Evolutionary conservation across 2,329 filamentous ascomycete species (phyloP).

Genomic region (Calonectria pauciramosa): DNA sequence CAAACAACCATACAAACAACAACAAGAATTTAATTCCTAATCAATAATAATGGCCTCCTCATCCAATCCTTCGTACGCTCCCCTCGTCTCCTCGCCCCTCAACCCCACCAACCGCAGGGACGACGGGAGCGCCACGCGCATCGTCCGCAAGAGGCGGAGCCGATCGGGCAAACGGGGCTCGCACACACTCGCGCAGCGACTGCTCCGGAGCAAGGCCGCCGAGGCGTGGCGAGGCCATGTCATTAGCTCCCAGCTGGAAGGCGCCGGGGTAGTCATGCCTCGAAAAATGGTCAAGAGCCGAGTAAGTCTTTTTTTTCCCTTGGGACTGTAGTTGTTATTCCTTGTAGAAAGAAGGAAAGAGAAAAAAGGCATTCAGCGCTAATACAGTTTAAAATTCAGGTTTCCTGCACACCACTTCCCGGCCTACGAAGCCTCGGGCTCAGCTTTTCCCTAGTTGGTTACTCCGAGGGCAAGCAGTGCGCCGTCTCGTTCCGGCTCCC

Average conservation of each 20-base stretch:
- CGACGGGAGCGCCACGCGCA: constrained; percentile 31
- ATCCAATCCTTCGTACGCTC: constrained; percentile 37
- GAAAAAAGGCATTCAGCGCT: not conserved
- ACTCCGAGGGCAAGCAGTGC: constrained; percentile 31
- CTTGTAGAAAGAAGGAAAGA: not conserved
- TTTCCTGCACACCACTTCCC: constrained; percentile 35
- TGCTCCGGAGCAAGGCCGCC: constrained; percentile 59
- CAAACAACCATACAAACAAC: not conserved
- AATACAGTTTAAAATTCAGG: constrained; percentile 22
- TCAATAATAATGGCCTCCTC: constrained; percentile 35
- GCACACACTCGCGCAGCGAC: constrained; percentile 56
- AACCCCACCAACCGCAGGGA: constrained; percentile 42
- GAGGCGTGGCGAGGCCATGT: constrained; percentile 56
- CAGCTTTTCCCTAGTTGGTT: constrained; percentile 36
- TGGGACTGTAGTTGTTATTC: not conserved
- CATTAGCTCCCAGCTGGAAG: constrained; percentile 46
- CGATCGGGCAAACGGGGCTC: constrained; percentile 33
- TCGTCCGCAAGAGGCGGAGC: constrained; percentile 37
- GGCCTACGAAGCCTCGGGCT: constrained; percentile 36
- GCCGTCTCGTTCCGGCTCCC: constrained; percentile 40
- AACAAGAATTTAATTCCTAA: not conserved
- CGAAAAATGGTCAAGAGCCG: constrained; percentile 24
- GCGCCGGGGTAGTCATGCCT: constrained; percentile 18
- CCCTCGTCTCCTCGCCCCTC: constrained; percentile 45
- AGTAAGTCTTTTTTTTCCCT: constrained; percentile 32